Conservation (phyloP, 306 rosid genomes). For the Trifolium subterraneum region DNA sequence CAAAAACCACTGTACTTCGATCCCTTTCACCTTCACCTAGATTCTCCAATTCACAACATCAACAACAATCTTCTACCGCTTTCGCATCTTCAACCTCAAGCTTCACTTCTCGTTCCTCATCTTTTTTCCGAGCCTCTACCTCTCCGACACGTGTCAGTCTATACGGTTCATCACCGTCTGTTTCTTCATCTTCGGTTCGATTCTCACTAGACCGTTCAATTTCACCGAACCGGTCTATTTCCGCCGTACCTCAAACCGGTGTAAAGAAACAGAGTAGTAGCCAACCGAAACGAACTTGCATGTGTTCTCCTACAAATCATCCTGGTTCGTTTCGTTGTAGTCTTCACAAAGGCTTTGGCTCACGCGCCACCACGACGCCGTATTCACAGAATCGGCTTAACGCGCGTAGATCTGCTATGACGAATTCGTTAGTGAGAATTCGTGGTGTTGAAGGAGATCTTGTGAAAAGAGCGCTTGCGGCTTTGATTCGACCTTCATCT, state of each 20-base stretch:
- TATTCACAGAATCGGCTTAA: slow-evolving; percentile 78
- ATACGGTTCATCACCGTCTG: slow-evolving; percentile 49
- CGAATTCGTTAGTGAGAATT: slow-evolving; percentile 89
- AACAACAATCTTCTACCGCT: slow-evolving; percentile 37
- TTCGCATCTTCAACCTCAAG: slow-evolving; percentile 80
- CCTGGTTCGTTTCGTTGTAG: slow-evolving; percentile 97
- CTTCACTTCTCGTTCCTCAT: slow-evolving; percentile 66
- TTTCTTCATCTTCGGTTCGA: slow-evolving; percentile 63
- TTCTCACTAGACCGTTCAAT: slow-evolving; percentile 75
- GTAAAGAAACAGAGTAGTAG: slow-evolving; percentile 48
- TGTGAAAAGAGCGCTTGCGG: slow-evolving; percentile 77
- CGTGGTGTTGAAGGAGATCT: slow-evolving; percentile 96
- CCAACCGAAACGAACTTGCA: slow-evolving; percentile 73
- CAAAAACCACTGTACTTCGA: slow-evolving; percentile 58
- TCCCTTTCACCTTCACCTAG: slow-evolving; percentile 68
- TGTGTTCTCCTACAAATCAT: slow-evolving; percentile 94
- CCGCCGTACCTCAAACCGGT: slow-evolving; percentile 55
- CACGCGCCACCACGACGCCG: slow-evolving; percentile 49
- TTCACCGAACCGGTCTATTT: slow-evolving; percentile 81
- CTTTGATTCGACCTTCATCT: slow-evolving; percentile 92
- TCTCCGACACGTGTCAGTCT: slow-evolving; percentile 79
- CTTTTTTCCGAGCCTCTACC: slow-evolving; percentile 59
- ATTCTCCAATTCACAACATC: slow-evolving; percentile 43
- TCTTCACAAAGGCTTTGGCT: slow-evolving; percentile 65
- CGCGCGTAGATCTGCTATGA: slow-evolving; percentile 98